Evolutionary conservation across 139 green algal genomes (phyloP).

Genomic region (Chlorella sp.): DNA sequence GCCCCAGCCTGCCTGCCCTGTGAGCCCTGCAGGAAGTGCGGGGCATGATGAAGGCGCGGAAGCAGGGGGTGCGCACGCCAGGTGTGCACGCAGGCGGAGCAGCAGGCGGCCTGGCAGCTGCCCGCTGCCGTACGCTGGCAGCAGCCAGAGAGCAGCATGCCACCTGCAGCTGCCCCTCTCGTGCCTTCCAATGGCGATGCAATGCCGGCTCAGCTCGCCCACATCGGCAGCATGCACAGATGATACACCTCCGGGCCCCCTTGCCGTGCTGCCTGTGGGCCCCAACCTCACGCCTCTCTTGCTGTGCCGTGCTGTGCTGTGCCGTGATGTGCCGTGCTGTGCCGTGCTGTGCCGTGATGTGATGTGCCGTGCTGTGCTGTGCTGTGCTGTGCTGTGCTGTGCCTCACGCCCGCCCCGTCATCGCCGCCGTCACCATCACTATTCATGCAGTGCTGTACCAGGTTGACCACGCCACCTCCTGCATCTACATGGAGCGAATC

Average conservation of each 20-base stretch:
- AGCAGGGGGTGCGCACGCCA: conserved; percentile 74
- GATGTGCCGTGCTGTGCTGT: no score
- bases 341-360: no score
- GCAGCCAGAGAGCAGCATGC: background rate
- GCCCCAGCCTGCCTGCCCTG: background rate
- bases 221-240: no score
- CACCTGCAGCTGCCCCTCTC: background rate
- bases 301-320: background rate
- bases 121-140: background rate
- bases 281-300: background rate
- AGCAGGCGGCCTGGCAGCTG: background rate
- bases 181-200: background rate
- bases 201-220: background rate
- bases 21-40: conserved; percentile 66
- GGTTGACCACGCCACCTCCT: conserved; percentile 64
- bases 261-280: background rate
- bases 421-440: background rate
- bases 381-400: no score
- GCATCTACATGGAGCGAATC: conserved; percentile 79
- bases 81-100: background rate
- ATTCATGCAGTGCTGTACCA: conserved; percentile 58
- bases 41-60: conserved; percentile 70
- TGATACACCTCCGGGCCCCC: background rate
- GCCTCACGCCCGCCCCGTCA: background rate
- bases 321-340: no score